Conservation (phyloP, 495 filamentous ascomycete genomes). For the Glonium stellatum region DNA sequence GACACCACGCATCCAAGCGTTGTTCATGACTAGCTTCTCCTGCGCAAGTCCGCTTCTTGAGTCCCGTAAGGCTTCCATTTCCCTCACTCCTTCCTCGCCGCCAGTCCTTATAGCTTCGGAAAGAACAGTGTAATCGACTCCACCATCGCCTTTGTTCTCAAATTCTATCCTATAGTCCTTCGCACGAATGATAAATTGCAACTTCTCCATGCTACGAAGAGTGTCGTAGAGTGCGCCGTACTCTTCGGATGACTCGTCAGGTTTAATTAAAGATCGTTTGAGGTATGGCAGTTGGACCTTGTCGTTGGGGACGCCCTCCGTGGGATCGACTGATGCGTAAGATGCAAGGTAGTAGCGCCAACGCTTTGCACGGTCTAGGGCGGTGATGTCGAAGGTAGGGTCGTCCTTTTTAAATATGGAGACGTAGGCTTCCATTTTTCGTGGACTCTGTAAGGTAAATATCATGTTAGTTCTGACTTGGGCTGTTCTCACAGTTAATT, state of each 20-base stretch:
- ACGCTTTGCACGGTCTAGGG: conserved; percentile 43
- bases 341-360: conserved; percentile 95
- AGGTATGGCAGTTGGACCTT: conserved; percentile 61
- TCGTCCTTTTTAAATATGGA: conserved; percentile 75
- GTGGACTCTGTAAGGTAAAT: conserved; percentile 31
- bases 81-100: conserved; percentile 14
- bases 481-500: background rate
- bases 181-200: conserved; percentile 14
- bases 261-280: conserved; percentile 63
- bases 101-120: conserved; percentile 8
- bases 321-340: conserved; percentile 79
- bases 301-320: conserved; percentile 68
- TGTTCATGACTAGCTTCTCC: conserved; percentile 70
- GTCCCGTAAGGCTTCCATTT: conserved; percentile 40
- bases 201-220: conserved; percentile 18
- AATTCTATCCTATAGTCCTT: conserved; percentile 18
- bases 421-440: conserved; percentile 52
- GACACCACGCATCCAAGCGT: conserved; percentile 64
- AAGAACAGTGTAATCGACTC: conserved; percentile 16
- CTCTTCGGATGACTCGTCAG: conserved; percentile 39
- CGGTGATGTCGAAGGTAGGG: conserved; percentile 63
- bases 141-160: conserved; percentile 8
- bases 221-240: conserved; percentile 21
- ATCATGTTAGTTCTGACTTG: conserved; percentile 6
- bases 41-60: conserved; percentile 49